These are phyloP conservation scores for Pseudocercospora fijiensis DNA, from an alignment of 2,329 filamentous ascomycete species.

Conservation along the genomic window DNA sequence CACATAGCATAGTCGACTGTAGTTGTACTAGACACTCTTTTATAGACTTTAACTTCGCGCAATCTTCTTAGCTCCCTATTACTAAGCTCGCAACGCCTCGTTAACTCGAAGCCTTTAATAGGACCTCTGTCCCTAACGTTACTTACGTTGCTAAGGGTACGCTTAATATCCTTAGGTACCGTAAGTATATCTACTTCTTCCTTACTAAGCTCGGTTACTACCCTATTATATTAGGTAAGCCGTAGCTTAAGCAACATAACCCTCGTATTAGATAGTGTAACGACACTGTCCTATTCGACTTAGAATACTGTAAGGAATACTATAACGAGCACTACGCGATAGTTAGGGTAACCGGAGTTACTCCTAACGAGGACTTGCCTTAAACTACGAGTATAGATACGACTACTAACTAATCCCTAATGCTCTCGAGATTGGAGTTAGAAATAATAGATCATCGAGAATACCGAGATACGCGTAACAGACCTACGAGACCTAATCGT, in stretches of 20 bases:
- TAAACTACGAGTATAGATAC: too few species aligned
- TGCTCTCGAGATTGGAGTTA: background rate
- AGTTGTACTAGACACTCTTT: background rate
- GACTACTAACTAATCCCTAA: too few species aligned
- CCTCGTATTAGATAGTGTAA: background rate
- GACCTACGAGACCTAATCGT: too few species aligned
- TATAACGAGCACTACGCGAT: background rate
- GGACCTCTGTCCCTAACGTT: background rate
- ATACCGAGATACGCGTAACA: too few species aligned
- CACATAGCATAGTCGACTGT: too few species aligned
- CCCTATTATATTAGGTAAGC: background rate
- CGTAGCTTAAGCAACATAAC: background rate
- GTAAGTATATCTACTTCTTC: background rate
- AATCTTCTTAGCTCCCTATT: background rate
- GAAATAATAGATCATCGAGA: background rate
- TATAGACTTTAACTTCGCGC: background rate
- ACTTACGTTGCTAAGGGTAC: background rate
- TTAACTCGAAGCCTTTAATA: background rate
- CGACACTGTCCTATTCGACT: background rate
- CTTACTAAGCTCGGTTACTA: background rate
- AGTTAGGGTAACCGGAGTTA: background rate
- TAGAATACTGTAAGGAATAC: background rate
- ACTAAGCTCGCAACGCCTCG: background rate
- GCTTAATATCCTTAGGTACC: background rate
- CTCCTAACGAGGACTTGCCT: too few species aligned